These are phyloP conservation scores for Silene uniflora DNA, from an alignment of 148 eudicot species.

Conservation along the genomic window DNA sequence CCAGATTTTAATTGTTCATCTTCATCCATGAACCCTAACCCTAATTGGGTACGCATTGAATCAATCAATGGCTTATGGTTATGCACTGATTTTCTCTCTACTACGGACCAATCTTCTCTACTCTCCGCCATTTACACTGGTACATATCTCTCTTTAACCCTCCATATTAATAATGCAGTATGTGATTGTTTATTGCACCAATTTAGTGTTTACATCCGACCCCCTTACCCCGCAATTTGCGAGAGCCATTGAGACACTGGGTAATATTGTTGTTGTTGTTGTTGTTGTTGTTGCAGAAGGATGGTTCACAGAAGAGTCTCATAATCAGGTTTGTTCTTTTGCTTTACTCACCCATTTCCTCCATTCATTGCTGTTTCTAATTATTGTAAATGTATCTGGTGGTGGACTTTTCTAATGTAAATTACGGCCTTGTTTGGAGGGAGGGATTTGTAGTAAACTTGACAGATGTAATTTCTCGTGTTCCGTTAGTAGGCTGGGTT, in stretches of 20 bases:
- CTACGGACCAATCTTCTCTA: slow-evolving; percentile 49
- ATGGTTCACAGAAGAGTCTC: slow-evolving; percentile 55
- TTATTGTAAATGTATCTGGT: too few species aligned
- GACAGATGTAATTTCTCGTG: too few species aligned
- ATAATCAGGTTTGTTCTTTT: slow-evolving; percentile 53
- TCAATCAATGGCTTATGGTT: slow-evolving; percentile 64
- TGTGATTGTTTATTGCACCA: background rate
- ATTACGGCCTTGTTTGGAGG: too few species aligned
- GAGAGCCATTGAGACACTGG: too few species aligned
- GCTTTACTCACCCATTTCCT: background rate
- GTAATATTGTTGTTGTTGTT: too few species aligned
- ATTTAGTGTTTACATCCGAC: too few species aligned
- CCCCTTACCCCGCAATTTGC: too few species aligned
- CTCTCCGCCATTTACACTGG: slow-evolving; percentile 54
- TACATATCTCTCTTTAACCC: slow-evolving; percentile 1
- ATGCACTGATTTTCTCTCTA: slow-evolving; percentile 60
- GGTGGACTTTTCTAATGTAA: too few species aligned
- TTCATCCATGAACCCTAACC: slow-evolving; percentile 21
- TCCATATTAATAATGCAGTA: background rate
- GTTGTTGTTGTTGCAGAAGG: slow-evolving; percentile 48
- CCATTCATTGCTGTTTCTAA: too few species aligned
- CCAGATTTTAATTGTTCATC: slow-evolving; percentile 1
- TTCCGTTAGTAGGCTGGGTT: too few species aligned
- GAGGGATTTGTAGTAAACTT: too few species aligned
- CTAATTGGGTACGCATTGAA: slow-evolving; percentile 40